Conservation (phyloP, 2,329 filamentous ascomycete species). For the Talaromyces sp. region DNA sequence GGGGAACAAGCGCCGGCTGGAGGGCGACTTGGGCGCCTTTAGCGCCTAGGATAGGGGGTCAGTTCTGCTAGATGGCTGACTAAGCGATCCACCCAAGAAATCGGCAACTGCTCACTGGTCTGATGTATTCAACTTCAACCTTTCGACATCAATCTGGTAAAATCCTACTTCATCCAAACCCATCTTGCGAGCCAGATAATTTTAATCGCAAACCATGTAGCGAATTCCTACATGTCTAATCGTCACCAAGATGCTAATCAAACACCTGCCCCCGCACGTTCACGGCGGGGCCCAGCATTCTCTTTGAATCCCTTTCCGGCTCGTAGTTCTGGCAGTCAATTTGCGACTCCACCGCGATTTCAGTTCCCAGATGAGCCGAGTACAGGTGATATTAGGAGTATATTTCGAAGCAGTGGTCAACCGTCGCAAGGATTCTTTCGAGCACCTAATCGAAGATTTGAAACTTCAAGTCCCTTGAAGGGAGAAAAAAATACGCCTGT, state of each 20-base stretch:
- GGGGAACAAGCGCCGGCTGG: not conserved
- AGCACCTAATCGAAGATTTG: not conserved
- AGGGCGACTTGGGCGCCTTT: not conserved
- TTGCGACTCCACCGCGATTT: constrained; percentile 21
- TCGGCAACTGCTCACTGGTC: not conserved
- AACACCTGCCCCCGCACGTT: constrained; percentile 1
- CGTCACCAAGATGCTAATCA: constrained; percentile 5
- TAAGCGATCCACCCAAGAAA: not conserved
- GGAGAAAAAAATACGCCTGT: not conserved
- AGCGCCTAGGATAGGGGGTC: not conserved
- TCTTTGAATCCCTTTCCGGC: constrained; percentile 7
- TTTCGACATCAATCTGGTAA: not conserved
- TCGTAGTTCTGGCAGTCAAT: constrained; percentile 15
- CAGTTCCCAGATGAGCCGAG: constrained; percentile 6
- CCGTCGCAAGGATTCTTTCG: not conserved
- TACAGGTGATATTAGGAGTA: not conserved
- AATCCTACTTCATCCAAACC: not conserved
- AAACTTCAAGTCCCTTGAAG: not conserved
- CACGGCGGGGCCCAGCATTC: constrained; percentile 18
- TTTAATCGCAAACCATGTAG: not conserved
- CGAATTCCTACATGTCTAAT: constrained; percentile 4
- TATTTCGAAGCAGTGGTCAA: not conserved
- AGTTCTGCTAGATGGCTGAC: not conserved
- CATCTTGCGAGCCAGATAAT: not conserved
- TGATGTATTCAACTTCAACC: not conserved